phyloP scores from a whole-genome alignment of 345 rosid species.

The Excoecaria cochinchinensis region DNA sequence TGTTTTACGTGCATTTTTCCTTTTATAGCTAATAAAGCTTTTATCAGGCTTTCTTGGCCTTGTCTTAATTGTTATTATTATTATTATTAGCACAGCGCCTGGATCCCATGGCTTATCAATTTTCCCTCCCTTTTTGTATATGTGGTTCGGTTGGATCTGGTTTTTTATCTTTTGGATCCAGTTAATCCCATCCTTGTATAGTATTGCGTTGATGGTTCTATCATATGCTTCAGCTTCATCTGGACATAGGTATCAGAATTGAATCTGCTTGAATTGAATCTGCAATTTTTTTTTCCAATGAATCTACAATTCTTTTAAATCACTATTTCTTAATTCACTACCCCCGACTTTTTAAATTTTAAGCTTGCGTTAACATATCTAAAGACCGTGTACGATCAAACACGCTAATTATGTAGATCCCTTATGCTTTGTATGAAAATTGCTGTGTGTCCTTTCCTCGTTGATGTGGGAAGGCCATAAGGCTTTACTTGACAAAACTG shows the following conservation, averaged over 20 bases:
- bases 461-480: not conserved
- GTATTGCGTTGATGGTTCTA: not conserved
- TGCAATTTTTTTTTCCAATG: not conserved
- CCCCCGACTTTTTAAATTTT: not conserved
- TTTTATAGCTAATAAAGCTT: not conserved
- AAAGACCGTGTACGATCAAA: not conserved
- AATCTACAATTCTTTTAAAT: not conserved
- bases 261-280: not conserved
- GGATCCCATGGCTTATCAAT: not conserved
- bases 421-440: not conserved
- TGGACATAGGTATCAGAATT: not conserved
- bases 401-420: not conserved
- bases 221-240: not conserved
- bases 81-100: not conserved
- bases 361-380: not conserved
- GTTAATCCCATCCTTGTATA: not conserved
- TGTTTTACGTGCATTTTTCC: not conserved
- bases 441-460: not conserved
- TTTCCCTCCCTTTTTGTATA: not conserved
- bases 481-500: not conserved
- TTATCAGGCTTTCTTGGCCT: not conserved
- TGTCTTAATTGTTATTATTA: not conserved
- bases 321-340: not conserved
- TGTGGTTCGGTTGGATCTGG: not conserved
- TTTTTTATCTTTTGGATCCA: not conserved